Evolutionary conservation across 805 yeast genomes (phyloP), one percentile per base, ranked within the genome.

Genomic region (Ogataea methylovora): DNA sequence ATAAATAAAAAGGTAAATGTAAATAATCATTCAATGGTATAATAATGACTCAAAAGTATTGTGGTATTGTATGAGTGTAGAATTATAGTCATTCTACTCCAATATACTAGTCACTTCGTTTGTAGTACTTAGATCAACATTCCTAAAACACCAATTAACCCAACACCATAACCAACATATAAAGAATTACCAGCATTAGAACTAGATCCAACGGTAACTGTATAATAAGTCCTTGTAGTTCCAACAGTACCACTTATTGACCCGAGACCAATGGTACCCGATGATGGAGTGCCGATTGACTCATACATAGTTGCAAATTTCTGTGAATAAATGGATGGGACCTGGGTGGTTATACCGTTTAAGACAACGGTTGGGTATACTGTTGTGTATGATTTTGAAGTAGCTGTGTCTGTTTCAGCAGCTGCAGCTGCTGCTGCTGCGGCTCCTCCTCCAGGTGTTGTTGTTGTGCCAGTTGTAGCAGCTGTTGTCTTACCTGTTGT

Each of bases 251-350:
- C 95, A 1, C 67, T 46, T 13, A 78, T 50, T 3, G 82, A 60
- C 1, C 96, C 97, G 34, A 90, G 51, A 0, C 97, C 97, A 33
- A 87, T 67, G 3, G 73, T 51, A 4, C 96, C 97, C 0, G 73
- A 46, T 8, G 71, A 52, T 8, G 76, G 76, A 0, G 63, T 33
- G 0, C 65, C 64, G 2, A 76, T 58, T 1, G 70, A 46, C 1
- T 63, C 39, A 42, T 65, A 76, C 38, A 63, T 56, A 10, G 66
- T 37, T 9, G 58, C 27, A 42, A 79, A 80, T 10, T 50, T 37
- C 48, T 82, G 90, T 8, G 69, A 51, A 53, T 60, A 82, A 3
- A 65, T 44, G 0, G 76, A 63, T 35, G 68, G 65, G 2, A 71
- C 58, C 2, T 61, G 58, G n/a, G 60, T 56, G 2, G 49, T 43